A percentile compares a stretch with the other conserved stretches of the same genome.
phyloP scores from a whole-genome alignment of 2,329 filamentous ascomycete genomes.

The Alternaria gansuensis region DNA sequence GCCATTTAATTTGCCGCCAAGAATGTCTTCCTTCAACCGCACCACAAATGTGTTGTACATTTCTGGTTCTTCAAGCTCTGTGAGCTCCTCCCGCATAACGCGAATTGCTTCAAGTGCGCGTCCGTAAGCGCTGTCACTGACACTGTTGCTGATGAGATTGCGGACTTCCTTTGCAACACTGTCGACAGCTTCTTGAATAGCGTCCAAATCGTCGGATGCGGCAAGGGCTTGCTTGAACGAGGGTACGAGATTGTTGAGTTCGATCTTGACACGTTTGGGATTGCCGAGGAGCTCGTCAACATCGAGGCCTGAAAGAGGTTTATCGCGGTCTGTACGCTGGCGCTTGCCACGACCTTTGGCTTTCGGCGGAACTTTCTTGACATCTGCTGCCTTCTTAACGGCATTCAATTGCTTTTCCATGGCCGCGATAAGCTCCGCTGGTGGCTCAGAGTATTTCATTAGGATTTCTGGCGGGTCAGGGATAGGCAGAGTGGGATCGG shows the following conservation, averaged over 20 bases:
- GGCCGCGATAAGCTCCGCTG: conserved; percentile 69
- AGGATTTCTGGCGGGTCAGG: conserved; percentile 57
- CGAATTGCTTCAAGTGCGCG: conserved; percentile 78
- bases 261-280: conserved; percentile 65
- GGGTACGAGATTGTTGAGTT: conserved; percentile 79
- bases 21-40: conserved; percentile 75
- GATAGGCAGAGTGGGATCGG: conserved; percentile 72
- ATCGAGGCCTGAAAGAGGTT: conserved; percentile 89
- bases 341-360: conserved; percentile 73
- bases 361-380: conserved; percentile 86
- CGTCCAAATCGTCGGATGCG: conserved; percentile 66
- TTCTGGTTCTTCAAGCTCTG: conserved; percentile 76
- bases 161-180: conserved; percentile 79
- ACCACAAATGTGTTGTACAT: conserved; percentile 79
- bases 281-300: conserved; percentile 79
- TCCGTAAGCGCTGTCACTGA: conserved; percentile 78
- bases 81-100: conserved; percentile 79
- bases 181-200: conserved; percentile 72
- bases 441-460: conserved; percentile 76
- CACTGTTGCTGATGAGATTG: conserved; percentile 73
- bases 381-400: conserved; percentile 74
- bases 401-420: conserved; percentile 67
- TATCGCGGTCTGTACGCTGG: conserved; percentile 70
- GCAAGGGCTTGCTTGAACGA: conserved; percentile 85
- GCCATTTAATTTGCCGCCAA: conserved; percentile 75